Evolutionary conservation across 352 stramenopile genomes (phyloP).

Genomic region (Phytophthora parvispora): DNA sequence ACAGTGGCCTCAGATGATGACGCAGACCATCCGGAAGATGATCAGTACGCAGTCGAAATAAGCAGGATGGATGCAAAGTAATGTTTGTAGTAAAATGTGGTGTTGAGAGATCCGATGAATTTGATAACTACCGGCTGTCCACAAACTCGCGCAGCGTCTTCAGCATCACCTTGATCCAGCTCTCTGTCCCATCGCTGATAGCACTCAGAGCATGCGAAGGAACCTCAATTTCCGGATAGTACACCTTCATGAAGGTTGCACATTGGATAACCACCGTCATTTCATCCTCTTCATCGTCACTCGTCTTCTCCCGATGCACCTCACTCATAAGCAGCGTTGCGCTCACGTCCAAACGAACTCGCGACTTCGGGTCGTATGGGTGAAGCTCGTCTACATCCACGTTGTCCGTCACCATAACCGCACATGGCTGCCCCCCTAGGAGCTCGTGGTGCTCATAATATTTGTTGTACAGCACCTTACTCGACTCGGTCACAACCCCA

Average conservation of each 20-base stretch:
- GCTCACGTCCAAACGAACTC: slow-evolving; percentile 39
- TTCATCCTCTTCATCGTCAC: neutral
- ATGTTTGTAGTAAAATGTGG: too few species aligned
- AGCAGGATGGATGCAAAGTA: too few species aligned
- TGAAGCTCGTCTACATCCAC: slow-evolving; percentile 48
- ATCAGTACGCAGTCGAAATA: too few species aligned
- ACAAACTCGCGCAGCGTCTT: slow-evolving; percentile 19
- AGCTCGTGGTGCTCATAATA: slow-evolving; percentile 23
- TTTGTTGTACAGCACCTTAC: slow-evolving; percentile 35
- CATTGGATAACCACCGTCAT: slow-evolving; percentile 28
- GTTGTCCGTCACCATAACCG: slow-evolving; percentile 27
- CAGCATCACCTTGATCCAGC: slow-evolving; percentile 26
- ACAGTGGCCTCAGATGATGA: too few species aligned
- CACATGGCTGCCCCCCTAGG: slow-evolving; percentile 8
- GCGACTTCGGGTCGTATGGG: slow-evolving; percentile 35
- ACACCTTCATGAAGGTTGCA: slow-evolving; percentile 19
- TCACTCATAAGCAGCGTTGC: slow-evolving; percentile 27
- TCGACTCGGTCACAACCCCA: slow-evolving; percentile 29
- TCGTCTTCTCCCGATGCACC: neutral
- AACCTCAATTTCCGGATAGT: slow-evolving; percentile 4
- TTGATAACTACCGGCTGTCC: neutral
- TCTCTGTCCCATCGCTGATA: slow-evolving; percentile 4
- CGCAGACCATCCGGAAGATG: too few species aligned
- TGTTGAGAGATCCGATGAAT: too few species aligned
- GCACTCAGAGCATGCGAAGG: neutral